Percentiles rank a stretch among this genome's conserved stretches.
Evolutionary conservation across 2,329 filamentous ascomycete species (phyloP).

Genomic region (Cladophialophora psammophila): DNA sequence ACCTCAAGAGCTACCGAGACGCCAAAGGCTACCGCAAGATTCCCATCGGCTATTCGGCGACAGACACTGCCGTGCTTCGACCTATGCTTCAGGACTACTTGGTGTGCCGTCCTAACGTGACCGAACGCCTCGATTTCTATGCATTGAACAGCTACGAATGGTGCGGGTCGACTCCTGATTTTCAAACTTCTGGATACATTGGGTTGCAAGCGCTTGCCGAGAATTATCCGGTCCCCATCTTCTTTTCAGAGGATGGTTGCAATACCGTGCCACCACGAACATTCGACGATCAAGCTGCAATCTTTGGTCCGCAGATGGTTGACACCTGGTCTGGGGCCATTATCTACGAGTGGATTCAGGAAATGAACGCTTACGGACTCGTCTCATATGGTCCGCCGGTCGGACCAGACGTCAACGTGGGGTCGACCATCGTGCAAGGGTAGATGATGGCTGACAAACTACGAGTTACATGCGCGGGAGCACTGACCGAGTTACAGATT

Average conservation of each 20-base stretch:
- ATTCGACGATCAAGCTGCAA: slow-evolving; percentile 72
- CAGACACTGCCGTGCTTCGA: slow-evolving; percentile 76
- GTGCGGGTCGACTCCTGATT: slow-evolving; percentile 66
- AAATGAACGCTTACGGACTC: slow-evolving; percentile 82
- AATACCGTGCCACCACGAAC: slow-evolving; percentile 60
- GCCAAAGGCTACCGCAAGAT: slow-evolving; percentile 79
- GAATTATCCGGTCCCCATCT: slow-evolving; percentile 81
- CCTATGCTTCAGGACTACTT: slow-evolving; percentile 76
- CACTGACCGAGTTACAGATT: slow-evolving; percentile 55
- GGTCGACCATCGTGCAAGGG: slow-evolving; percentile 62
- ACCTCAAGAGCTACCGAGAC: slow-evolving; percentile 82
- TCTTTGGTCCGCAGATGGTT: slow-evolving; percentile 77
- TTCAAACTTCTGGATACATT: slow-evolving; percentile 71
- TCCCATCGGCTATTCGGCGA: slow-evolving; percentile 85
- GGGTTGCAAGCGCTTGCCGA: slow-evolving; percentile 71
- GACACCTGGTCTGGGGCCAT: slow-evolving; percentile 77
- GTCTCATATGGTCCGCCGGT: slow-evolving; percentile 74
- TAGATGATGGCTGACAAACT: slow-evolving; percentile 54
- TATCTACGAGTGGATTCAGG: slow-evolving; percentile 89
- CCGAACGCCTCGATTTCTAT: slow-evolving; percentile 81
- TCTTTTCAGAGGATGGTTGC: slow-evolving; percentile 90
- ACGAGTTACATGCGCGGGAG: not conserved
- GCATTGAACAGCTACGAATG: slow-evolving; percentile 85
- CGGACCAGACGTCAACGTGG: slow-evolving; percentile 57
- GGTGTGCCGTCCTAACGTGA: slow-evolving; percentile 73